Percentiles rank a stretch among this genome's conserved stretches.
These are phyloP conservation scores for Lepiota venenata DNA, from an alignment of 768 basidiomycete species.

Conservation along the genomic window DNA sequence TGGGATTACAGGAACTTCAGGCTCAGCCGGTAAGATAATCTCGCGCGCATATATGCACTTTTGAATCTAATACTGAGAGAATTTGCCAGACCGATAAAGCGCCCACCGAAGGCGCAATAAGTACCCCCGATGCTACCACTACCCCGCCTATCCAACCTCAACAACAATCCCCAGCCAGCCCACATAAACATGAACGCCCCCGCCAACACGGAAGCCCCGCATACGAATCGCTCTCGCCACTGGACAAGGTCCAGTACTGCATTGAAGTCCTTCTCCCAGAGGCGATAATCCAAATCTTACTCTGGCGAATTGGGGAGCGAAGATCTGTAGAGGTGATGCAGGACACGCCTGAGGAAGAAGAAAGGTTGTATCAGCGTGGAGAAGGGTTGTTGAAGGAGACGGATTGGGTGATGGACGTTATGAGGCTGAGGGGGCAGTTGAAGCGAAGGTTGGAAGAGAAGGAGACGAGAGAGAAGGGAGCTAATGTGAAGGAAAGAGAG, in stretches of 20 bases:
- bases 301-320: slow-evolving; percentile 68
- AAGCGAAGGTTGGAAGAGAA: slow-evolving; percentile 24
- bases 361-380: slow-evolving; percentile 47
- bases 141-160: background rate
- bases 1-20: too few species aligned
- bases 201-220: slow-evolving; percentile 14
- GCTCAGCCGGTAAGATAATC: too few species aligned
- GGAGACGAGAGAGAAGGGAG: slow-evolving; percentile 10
- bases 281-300: slow-evolving; percentile 63
- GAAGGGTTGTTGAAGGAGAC: slow-evolving; percentile 44
- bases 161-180: background rate
- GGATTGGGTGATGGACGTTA: slow-evolving; percentile 70
- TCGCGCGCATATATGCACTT: too few species aligned
- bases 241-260: slow-evolving; percentile 68
- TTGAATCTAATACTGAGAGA: too few species aligned
- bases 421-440: slow-evolving; percentile 34
- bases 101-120: background rate
- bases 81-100: background rate
- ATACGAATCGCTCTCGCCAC: slow-evolving; percentile 17
- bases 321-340: slow-evolving; percentile 42
- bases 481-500: slow-evolving; percentile 7
- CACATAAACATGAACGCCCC: background rate
- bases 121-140: background rate
- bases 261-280: slow-evolving; percentile 70
- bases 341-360: slow-evolving; percentile 46